Evolutionary conservation across 768 basidiomycete genomes (phyloP).

Genomic region (Tulasnella sp.): DNA sequence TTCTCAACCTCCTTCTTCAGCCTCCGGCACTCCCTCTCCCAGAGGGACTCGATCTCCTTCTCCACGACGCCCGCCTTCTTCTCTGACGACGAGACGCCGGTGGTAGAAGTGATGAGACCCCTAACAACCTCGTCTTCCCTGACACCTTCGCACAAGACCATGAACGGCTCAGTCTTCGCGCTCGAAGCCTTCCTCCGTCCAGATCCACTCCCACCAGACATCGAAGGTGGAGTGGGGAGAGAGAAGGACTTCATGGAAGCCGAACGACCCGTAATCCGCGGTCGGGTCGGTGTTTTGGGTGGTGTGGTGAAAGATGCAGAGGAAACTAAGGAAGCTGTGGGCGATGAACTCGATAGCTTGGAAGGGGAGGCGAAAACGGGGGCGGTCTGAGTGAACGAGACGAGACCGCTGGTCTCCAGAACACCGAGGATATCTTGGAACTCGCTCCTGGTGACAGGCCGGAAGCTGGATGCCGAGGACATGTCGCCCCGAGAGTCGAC

Average conservation of each 20-base stretch:
- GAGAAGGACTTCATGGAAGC: neutral
- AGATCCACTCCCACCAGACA: neutral
- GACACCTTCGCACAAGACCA: neutral
- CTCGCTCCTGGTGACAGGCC: constrained; percentile 18
- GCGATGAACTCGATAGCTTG: neutral
- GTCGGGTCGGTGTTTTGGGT: constrained; percentile 5
- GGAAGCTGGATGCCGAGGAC: constrained; percentile 4
- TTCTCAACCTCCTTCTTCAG: constrained; percentile 12
- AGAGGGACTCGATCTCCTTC: constrained; percentile 8
- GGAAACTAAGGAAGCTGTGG: constrained; percentile 5
- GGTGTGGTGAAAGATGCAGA: neutral
- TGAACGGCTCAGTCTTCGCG: constrained; percentile 1
- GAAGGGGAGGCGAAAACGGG: constrained; percentile 4
- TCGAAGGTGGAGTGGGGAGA: neutral
- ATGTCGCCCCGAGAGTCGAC: neutral
- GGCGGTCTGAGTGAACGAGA: constrained; percentile 5
- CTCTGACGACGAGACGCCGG: neutral
- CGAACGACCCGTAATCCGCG: neutral
- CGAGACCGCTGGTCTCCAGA: constrained; percentile 16
- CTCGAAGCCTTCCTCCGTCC: neutral
- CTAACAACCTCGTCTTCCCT: constrained; percentile 17
- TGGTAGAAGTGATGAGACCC: neutral
- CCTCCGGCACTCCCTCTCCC: constrained; percentile 12
- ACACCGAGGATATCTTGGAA: constrained; percentile 18
- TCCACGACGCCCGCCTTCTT: constrained; percentile 6